Base-by-base conservation (phyloP, 2,329 filamentous ascomycete species). In the Talaromyces sp. region DNA sequence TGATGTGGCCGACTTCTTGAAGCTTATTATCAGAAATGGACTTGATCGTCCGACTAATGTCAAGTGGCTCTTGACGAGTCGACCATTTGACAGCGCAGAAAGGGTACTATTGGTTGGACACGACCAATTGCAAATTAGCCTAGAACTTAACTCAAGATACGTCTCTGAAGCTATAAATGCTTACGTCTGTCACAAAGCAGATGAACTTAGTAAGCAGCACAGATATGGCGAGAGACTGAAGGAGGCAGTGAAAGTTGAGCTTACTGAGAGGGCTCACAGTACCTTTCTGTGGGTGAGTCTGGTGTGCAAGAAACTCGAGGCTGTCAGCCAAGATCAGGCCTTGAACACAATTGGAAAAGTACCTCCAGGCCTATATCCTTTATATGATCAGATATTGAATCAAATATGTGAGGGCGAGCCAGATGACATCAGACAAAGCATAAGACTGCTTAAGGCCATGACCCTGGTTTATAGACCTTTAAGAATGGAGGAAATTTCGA, bases 1-100 rank as follows among this genome's bases (percentile, higher is more conserved):
- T 5, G 51, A 36, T 13, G 41, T 56, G 54, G 51, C 20, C 13
- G 52, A 59, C 14, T 57, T 59, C 32, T 49, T 51, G 2, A 56
- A 51, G 27, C 19, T 35, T 11, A 33, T 59, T 20, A 46, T 64
- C 22, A 47, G 51, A 47, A 61, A 45, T 8, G 61, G 63, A 19
- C 54, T 65, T 3, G 41, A 60, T 52, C 37, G 54, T 10, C 53
- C 43, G 1, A 16, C 54, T 14, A 64, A 59, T 39, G 52, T 69
- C 29, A 66, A 66, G 48, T 68, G 65, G 65, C 20, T 69, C 9
- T 58, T 68, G 41, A 67, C 65, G 43, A 69, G 65, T 49, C 61
- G 64, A 44, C 65, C 63, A 16, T 53, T 61, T 39, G 58, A 66
- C 19, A 49, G 22, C 22, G 61, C 60, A 51, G 57, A 65, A 36